A percentile compares a stretch with the other conserved stretches of the same genome.
phyloP scores from a whole-genome alignment of 176 grass and related monocot genomes.

The Phoenix dactylifera region DNA sequence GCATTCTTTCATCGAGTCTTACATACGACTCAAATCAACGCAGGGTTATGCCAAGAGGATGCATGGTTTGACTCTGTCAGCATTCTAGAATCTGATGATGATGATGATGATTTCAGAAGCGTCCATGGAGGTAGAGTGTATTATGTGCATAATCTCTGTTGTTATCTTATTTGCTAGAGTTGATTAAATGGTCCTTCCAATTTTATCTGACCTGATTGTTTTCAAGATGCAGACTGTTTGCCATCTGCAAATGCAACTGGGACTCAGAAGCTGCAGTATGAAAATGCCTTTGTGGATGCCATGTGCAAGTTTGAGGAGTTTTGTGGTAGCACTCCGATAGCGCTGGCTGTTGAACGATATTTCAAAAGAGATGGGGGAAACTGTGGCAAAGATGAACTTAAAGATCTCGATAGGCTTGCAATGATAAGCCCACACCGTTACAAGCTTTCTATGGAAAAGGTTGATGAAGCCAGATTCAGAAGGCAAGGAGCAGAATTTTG shows the following conservation, averaged over 20 bases:
- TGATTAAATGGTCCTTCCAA: too few relatives aligned
- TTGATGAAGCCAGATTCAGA: slow-evolving; percentile 39
- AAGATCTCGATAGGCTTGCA: background rate
- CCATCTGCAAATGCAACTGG: slow-evolving; percentile 34
- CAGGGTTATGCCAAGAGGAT: slow-evolving; percentile 80
- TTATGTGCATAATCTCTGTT: background rate
- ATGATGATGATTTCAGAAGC: slow-evolving; percentile 84
- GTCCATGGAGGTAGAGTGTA: slow-evolving; percentile 52
- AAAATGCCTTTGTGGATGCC: slow-evolving; percentile 42
- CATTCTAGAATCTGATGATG: slow-evolving; percentile 78
- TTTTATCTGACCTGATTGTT: too few relatives aligned
- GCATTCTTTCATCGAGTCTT: too few relatives aligned
- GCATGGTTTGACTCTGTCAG: slow-evolving; percentile 92
- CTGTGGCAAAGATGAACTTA: background rate
- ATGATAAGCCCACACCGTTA: background rate
- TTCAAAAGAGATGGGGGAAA: slow-evolving; percentile 48
- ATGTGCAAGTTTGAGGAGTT: slow-evolving; percentile 48
- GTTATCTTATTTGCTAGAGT: too few relatives aligned
- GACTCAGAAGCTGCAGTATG: slow-evolving; percentile 31
- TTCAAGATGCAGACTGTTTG: slow-evolving; percentile 20
- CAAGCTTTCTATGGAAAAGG: slow-evolving; percentile 28
- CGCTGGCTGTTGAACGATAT: slow-evolving; percentile 52
- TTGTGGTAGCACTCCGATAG: slow-evolving; percentile 35
- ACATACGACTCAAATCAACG: background rate
- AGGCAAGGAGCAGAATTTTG: slow-evolving; percentile 28